Evolutionary conservation across 2,329 filamentous ascomycete genomes (phyloP), one percentile per base, ranked within the genome.

Genomic region (Fusarium odoratissimum): DNA sequence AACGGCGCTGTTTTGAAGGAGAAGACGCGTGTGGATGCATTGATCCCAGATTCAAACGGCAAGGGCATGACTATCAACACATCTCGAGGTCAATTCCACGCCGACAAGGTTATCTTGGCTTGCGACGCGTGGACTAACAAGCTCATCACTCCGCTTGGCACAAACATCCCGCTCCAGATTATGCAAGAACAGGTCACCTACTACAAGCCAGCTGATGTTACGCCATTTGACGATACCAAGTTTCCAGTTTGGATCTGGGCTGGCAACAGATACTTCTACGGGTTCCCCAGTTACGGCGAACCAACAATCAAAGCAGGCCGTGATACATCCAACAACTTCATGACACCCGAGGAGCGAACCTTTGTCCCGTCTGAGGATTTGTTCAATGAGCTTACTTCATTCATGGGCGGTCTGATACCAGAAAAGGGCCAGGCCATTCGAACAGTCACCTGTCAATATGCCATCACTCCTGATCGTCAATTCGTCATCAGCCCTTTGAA

Each of bases 401-500:
- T 73, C 16, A 68, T 73, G 67, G n/a, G 40, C 1, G 51, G 35
- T 19, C 30, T 73, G 5, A 73, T 73, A 30, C 72, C 66, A 0
- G 19, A n/a, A 7, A 72, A 63, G 54, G 75, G 35, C 1, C 23
- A 61, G 11, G 55, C 71, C 1, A 17, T 77, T 17, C 72, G 76
- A 9, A 78, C 76, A 7, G 62, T 78, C 13, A 78, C 76, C 1
- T 78, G 76, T 11, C 76, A 78, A n/a, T 78, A 78, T 14, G 69
- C 76, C 0, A 73, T 77, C 2, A 78, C 76, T 0, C 76, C 76
- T 0, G 75, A 74, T 28, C 69, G 76, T 3, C 76, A 76, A 33
- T 75, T 78, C 2, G 48, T 77, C 4, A 74, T 77, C 11, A 72
- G 74, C 10, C 69, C 73, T 0, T 28, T 77, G 14, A 61, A 69